Conservation (phyloP, 371 early-diverging fungal genomes). For the Haplosporangium sp. region DNA sequence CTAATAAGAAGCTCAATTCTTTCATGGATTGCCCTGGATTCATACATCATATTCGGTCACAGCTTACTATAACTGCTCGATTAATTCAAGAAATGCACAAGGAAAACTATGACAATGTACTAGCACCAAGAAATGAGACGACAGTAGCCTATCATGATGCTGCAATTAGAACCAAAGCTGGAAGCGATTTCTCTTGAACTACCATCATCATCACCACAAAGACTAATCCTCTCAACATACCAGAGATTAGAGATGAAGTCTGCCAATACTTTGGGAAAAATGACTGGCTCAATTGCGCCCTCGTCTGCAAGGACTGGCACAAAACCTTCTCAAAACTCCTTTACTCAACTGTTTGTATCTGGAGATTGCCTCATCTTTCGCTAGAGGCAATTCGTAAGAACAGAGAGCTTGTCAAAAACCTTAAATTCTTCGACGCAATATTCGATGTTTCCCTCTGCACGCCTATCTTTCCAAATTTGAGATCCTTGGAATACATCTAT, state of each 20-base stretch:
- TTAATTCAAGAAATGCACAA: not conserved
- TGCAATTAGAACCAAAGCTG: no score
- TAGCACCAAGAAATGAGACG: not conserved
- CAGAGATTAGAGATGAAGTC: not conserved
- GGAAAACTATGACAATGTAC: not conserved
- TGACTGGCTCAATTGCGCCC: not conserved
- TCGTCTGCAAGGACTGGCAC: not conserved
- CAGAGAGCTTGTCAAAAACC: not conserved
- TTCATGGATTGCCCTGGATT: not conserved
- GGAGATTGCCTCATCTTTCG: not conserved
- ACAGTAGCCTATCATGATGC: no score
- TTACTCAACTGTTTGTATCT: not conserved
- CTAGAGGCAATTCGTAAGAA: no score
- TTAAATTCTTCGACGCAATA: not conserved
- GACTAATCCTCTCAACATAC: not conserved
- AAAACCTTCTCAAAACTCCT: not conserved
- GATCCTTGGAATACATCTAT: no score
- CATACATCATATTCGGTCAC: not conserved
- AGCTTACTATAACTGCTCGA: not conserved
- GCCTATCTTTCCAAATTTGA: no score
- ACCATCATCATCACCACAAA: not conserved
- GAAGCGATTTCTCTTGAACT: no score
- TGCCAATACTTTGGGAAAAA: not conserved
- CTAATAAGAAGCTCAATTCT: not conserved
- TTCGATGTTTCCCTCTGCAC: no score